Evolutionary conservation across 495 filamentous ascomycete genomes (phyloP).

Genomic region (Penicillium cataractarum): DNA sequence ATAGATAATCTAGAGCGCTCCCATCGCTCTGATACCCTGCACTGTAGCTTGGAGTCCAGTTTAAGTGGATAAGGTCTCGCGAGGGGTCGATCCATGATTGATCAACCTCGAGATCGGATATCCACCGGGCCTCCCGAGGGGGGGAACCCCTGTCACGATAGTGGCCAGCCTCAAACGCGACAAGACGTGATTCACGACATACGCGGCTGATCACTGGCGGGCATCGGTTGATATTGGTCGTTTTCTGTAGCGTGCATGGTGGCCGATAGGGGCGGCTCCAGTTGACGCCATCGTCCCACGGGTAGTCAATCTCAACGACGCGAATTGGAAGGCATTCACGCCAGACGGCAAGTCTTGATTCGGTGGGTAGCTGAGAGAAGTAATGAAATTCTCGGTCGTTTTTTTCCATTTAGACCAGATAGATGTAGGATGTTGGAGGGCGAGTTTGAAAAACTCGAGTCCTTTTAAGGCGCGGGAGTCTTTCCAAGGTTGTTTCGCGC

Average conservation of each 20-base stretch:
- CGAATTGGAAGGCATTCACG: slow-evolving; percentile 1
- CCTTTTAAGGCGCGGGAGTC: background rate
- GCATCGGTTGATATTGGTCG: background rate
- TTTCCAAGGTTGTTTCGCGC: no score
- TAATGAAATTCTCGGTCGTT: background rate
- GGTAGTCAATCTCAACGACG: slow-evolving; percentile 4
- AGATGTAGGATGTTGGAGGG: background rate
- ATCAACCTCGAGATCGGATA: background rate
- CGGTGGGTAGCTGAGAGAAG: background rate
- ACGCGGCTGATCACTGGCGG: background rate
- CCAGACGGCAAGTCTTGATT: slow-evolving; percentile 4
- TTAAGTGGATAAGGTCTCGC: background rate
- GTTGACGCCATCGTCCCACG: background rate
- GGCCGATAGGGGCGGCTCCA: background rate
- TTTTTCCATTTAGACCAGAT: slow-evolving; percentile 1
- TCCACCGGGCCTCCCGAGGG: background rate
- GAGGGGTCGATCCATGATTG: background rate
- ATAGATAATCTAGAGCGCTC: background rate
- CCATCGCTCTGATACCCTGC: background rate
- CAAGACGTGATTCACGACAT: background rate
- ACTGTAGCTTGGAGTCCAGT: background rate
- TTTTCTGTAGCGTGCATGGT: background rate
- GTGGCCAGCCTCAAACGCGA: background rate
- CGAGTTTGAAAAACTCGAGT: background rate
- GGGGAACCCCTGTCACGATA: background rate